phyloP scores from a whole-genome alignment of 108 stramenopile species.

The Discostella pseudostelligera region DNA sequence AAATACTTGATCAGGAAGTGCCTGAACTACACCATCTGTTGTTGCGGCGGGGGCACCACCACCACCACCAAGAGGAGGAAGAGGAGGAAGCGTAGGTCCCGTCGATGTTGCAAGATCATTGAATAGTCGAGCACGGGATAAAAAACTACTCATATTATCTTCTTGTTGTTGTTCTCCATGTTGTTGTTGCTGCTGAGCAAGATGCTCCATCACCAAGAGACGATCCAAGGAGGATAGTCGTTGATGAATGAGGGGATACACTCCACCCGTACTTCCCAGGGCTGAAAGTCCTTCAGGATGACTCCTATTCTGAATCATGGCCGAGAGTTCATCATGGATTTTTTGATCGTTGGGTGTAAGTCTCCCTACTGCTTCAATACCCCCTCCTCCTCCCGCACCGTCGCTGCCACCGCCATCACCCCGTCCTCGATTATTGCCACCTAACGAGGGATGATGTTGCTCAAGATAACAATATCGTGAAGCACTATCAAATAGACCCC shows the following conservation, averaged over 20 bases:
- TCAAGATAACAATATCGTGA: constrained; percentile 11
- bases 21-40: too few species aligned
- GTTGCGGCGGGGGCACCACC: too few species aligned
- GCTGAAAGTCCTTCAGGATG: not conserved
- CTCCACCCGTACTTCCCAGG: not conserved
- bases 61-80: too few species aligned
- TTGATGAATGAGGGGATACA: constrained; percentile 8
- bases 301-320: constrained; percentile 18
- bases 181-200: too few species aligned
- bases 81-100: not conserved
- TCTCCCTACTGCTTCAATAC: not conserved
- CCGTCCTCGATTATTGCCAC: not conserved
- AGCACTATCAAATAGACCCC: not conserved
- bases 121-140: not conserved
- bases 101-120: not conserved
- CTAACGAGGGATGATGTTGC: not conserved
- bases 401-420: not conserved
- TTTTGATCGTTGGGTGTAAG: constrained; percentile 8
- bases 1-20: not conserved
- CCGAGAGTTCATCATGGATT: constrained; percentile 21
- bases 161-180: constrained; percentile 6
- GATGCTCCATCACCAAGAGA: constrained; percentile 23
- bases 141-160: not conserved
- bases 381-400: too few species aligned
- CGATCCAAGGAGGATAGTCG: constrained; percentile 12